Evolutionary conservation across 495 filamentous ascomycete genomes (phyloP).

Genomic region (Lophiotrema nucula): DNA sequence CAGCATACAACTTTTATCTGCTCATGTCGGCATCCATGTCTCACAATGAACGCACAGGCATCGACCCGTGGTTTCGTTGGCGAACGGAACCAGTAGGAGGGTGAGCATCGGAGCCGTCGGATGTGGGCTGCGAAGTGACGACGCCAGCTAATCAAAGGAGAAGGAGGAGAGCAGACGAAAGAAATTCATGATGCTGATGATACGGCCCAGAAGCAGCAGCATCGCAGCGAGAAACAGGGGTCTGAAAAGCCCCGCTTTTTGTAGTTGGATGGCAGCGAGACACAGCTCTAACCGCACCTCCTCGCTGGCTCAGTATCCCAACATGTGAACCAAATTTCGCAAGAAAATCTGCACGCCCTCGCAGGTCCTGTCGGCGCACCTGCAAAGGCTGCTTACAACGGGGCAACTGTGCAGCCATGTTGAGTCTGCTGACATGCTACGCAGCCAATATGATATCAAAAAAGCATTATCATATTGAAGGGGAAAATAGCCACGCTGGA

Average conservation of each 20-base stretch:
- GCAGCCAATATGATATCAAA: constrained; percentile 1
- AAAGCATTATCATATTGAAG: constrained; percentile 7
- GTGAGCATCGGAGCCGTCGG: constrained; percentile 11
- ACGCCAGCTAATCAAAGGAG: constrained; percentile 9
- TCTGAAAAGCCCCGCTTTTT: constrained; percentile 8
- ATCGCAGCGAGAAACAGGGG: not conserved
- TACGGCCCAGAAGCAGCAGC: not conserved
- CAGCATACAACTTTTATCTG: not conserved
- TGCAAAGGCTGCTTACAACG: constrained; percentile 1
- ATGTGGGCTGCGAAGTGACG: constrained; percentile 5
- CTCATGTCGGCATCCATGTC: constrained; percentile 14
- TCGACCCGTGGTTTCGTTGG: constrained; percentile 9
- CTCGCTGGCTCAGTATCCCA: not conserved
- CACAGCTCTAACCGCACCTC: constrained; percentile 11
- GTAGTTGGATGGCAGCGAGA: not conserved
- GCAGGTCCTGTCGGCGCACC: constrained; percentile 6
- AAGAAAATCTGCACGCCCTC: constrained; percentile 8
- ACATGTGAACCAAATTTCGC: too few relatives aligned
- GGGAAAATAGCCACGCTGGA: not conserved
- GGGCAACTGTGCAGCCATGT: constrained; percentile 16
- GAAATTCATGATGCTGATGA: constrained; percentile 11
- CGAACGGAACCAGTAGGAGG: not conserved
- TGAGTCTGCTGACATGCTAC: constrained; percentile 22
- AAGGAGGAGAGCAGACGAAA: not conserved
- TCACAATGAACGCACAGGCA: not conserved